Percentiles rank a stretch among this genome's conserved stretches.
phyloP scores from a whole-genome alignment of 805 yeast genomes.

The Saccharomycopsis selenospora region DNA sequence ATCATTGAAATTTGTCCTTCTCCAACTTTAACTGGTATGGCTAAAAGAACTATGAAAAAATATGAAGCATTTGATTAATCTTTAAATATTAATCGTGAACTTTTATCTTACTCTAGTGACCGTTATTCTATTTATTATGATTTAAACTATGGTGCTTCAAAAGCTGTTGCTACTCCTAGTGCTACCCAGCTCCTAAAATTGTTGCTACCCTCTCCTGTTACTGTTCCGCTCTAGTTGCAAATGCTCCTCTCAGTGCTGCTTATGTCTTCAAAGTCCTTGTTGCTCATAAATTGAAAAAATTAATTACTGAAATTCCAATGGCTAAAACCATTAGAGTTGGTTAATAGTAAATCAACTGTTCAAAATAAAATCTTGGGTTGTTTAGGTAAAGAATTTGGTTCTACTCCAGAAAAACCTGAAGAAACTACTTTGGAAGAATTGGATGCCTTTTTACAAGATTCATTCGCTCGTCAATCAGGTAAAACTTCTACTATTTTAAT shows the following conservation, averaged over 20 bases:
- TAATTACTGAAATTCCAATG: conserved; percentile 77
- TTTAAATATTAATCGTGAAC: conserved; percentile 76
- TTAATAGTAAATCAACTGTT: conserved; percentile 96
- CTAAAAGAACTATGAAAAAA: conserved; percentile 91
- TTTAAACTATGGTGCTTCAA: conserved; percentile 34
- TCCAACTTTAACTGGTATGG: conserved; percentile 98
- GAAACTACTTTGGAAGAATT: conserved; percentile 93
- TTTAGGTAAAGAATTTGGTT: conserved; percentile 94
- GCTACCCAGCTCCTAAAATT: conserved; percentile 23
- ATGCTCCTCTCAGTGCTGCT: conserved; percentile 82
- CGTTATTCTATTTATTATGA: conserved; percentile 94
- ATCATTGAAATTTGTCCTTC: conserved; percentile 99
- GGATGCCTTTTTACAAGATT: conserved; percentile 91
- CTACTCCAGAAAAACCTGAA: conserved; percentile 98
- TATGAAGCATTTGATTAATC: conserved; percentile 98
- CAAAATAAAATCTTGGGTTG: conserved; percentile 99
- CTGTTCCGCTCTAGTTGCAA: conserved; percentile 75
- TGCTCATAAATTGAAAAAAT: conserved; percentile 92
- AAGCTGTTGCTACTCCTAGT: conserved; percentile 27
- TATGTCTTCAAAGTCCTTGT: conserved; percentile 81
- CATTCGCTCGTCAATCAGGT: conserved; percentile 83
- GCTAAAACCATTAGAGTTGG: conserved; percentile 93
- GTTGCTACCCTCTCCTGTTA: conserved; percentile 29
- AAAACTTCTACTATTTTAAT: conserved; percentile 85
- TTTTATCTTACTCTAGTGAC: conserved; percentile 91